These are phyloP conservation scores for Rhizomucor miehei DNA, from an alignment of 371 early-diverging fungal species.

Conservation along the genomic window DNA sequence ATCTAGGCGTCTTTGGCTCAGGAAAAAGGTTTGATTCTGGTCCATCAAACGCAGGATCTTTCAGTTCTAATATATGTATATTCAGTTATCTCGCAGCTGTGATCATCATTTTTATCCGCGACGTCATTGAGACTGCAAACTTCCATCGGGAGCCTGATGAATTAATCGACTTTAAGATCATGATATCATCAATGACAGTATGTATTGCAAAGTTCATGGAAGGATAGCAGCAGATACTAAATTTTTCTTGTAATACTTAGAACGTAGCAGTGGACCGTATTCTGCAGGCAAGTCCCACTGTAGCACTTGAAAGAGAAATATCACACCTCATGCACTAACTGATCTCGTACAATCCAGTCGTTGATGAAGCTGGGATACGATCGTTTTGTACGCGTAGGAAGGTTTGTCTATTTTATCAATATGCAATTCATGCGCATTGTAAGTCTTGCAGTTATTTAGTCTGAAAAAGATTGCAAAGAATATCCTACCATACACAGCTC, in stretches of 20 bases:
- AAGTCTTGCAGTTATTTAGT: too few species aligned
- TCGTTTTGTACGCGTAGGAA: conserved; percentile 85
- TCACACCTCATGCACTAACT: too few species aligned
- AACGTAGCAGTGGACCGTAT: conserved; percentile 93
- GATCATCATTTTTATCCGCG: conserved; percentile 71
- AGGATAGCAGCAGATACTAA: too few species aligned
- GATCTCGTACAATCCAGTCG: too few species aligned
- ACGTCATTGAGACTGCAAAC: conserved; percentile 46
- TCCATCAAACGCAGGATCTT: neutral
- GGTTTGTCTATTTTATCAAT: conserved; percentile 14
- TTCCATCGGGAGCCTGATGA: conserved; percentile 33
- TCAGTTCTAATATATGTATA: conserved; percentile 3
- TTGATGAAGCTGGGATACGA: conserved; percentile 71
- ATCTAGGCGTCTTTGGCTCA: conserved; percentile 70
- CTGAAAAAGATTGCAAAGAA: conserved; percentile 75
- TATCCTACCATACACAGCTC: conserved; percentile 67
- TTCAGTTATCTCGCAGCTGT: conserved; percentile 73
- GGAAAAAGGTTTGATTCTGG: conserved; percentile 67
- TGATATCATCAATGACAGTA: conserved; percentile 65
- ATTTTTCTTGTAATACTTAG: too few species aligned
- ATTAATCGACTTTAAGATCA: conserved; percentile 43
- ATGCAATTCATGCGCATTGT: neutral
- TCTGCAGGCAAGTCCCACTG: conserved; percentile 37
- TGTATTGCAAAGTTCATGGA: too few species aligned
- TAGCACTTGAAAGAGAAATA: too few species aligned